phyloP scores from a whole-genome alignment of 2,329 filamentous ascomycete genomes.

The Xylariaceae sp. region DNA sequence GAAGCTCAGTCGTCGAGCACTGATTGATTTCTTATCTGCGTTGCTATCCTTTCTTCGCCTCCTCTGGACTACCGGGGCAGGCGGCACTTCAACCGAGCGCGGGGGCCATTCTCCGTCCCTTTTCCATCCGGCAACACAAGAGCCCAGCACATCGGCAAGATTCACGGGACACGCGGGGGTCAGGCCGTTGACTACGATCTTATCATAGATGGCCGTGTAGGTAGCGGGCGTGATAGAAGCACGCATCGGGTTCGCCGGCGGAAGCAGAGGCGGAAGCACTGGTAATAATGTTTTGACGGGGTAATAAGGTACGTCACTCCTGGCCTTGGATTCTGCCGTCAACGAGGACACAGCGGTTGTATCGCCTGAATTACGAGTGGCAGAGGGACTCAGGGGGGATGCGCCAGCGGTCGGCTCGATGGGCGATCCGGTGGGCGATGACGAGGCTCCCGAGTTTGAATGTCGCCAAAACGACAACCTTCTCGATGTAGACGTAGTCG shows the following conservation, averaged over 20 bases:
- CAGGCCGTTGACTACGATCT: conserved; percentile 73
- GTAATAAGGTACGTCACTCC: conserved; percentile 36
- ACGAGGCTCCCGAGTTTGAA: conserved; percentile 39
- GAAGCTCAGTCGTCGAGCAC: conserved; percentile 43
- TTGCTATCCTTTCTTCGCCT: conserved; percentile 37
- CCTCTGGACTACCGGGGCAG: conserved; percentile 36
- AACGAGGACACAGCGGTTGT: conserved; percentile 39
- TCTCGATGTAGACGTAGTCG: conserved; percentile 39
- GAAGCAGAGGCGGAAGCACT: conserved; percentile 66
- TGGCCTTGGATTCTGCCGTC: conserved; percentile 36
- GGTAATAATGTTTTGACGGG: conserved; percentile 64
- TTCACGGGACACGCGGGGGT: conserved; percentile 87
- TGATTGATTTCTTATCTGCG: conserved; percentile 27
- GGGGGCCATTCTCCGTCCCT: conserved; percentile 90
- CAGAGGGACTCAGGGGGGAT: conserved; percentile 27
- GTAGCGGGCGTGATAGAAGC: conserved; percentile 66
- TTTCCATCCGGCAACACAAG: conserved; percentile 88
- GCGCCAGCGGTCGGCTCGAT: conserved; percentile 22
- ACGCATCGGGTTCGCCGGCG: conserved; percentile 69
- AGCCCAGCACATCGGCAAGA: conserved; percentile 69
- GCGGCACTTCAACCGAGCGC: conserved; percentile 43
- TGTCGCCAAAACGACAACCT: conserved; percentile 48
- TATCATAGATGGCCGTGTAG: conserved; percentile 82
- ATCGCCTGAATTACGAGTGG: conserved; percentile 31
- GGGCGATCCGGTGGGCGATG: conserved; percentile 30